Base-by-base conservation (phyloP, 495 filamentous ascomycete genomes). In the Lentithecium fluviatile region DNA sequence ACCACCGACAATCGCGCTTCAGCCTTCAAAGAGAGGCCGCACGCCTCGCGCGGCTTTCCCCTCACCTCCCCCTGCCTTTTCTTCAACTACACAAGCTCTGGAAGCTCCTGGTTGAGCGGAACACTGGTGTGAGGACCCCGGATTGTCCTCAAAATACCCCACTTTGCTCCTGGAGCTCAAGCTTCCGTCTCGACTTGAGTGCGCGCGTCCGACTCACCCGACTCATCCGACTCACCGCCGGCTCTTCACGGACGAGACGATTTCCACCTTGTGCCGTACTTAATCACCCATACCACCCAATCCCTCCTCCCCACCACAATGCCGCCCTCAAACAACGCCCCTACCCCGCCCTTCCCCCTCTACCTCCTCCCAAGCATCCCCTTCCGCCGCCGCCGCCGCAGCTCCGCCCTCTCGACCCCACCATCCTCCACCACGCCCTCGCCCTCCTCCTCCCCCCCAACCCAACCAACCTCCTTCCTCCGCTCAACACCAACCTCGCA, bases 301-400 rank as follows among this genome's bases (percentile, higher is more conserved):
- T 8, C 34, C 55, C 8, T 7, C 49, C n/a, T 24, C 46, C 21
- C 56, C 52, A 54, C 49, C 12, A 62, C 55, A 20, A 62, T 34
- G 62, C 7, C 49, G n/a, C 58, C 69, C 68, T 58, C 63, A 65
- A 21, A 56, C 72, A 25, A 54, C 71, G 17, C 40, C 43, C 45
- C 63, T 61, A 15, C 37, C 62, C 26, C 71, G 34, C 45, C 73
- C 43, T 82, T 81, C 62, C 79, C 78, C 0, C 71, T 74, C 62
- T 87, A 83, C 68, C 76, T 86, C 37, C 69, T 84, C 51, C 78
- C 81, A 23, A 75, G 76, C 23, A 65, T 79, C 19, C 72, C 77
- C 25, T 83, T 81, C 70, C 77, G 74, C 51, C 74, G 75, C 58
- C 74, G 75, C 58, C 73, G 75, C 29, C 62, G 71, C 56, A 70